Conservation (phyloP, 495 filamentous ascomycete species). For the Lentithecium fluviatile region DNA sequence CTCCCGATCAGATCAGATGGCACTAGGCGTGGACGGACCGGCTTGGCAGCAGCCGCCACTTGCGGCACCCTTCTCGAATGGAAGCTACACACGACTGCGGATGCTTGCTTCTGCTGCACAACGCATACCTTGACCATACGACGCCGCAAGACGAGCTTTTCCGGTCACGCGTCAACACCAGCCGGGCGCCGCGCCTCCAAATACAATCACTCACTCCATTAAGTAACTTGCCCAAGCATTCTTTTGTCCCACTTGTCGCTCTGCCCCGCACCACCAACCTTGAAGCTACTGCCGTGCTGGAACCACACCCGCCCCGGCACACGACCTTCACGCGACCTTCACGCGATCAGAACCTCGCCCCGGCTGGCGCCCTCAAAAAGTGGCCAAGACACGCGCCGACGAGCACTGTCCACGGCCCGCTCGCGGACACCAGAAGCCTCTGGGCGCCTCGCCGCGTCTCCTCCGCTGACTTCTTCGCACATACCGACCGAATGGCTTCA, state of each 20-base stretch:
- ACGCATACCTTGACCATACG: background rate
- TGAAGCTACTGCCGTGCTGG: too few relatives aligned
- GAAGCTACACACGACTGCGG: background rate
- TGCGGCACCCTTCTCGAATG: background rate
- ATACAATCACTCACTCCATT: background rate
- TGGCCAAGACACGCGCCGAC: too few relatives aligned
- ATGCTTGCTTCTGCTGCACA: background rate
- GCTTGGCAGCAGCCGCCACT: background rate
- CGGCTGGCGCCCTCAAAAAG: too few relatives aligned
- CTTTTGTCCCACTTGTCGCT: background rate
- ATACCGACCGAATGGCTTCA: slow-evolving; percentile 17
- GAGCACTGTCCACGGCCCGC: too few relatives aligned
- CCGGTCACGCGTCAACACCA: background rate
- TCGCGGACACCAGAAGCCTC: too few relatives aligned
- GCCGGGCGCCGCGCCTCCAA: too few relatives aligned
- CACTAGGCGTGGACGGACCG: background rate
- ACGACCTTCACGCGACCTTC: too few relatives aligned
- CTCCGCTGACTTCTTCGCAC: background rate
- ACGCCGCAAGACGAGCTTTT: background rate
- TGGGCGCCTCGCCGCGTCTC: too few relatives aligned
- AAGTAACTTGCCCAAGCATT: background rate
- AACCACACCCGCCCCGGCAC: too few relatives aligned
- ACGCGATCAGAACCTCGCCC: too few relatives aligned
- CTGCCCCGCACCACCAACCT: too few relatives aligned
- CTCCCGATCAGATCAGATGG: background rate